A percentile compares a stretch with the other conserved stretches of the same genome.
Conservation (phyloP, 352 stramenopile genomes). For the Pythium utonaiense region DNA sequence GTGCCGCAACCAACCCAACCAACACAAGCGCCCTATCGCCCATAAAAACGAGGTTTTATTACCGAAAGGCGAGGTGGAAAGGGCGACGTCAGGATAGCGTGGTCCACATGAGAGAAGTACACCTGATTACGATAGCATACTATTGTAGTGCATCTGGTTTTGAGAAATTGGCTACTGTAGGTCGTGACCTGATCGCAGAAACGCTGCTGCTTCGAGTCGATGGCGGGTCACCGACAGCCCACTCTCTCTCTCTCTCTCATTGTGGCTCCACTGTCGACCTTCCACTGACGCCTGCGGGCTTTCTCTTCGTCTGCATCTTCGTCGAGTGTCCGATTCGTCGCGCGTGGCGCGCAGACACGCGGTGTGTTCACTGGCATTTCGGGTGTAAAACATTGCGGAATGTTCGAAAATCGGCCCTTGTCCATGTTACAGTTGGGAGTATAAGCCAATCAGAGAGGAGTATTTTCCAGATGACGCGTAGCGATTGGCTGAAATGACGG, state of each 20-base stretch:
- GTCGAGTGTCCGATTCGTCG: too few relatives aligned
- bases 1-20: conserved; percentile 16
- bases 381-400: conserved; percentile 13
- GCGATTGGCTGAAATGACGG: conserved; percentile 12
- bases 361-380: not conserved
- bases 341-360: not conserved
- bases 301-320: not conserved
- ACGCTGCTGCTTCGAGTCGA: too few relatives aligned
- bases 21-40: conserved; percentile 13
- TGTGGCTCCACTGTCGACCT: too few relatives aligned
- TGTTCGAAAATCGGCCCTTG: conserved; percentile 6
- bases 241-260: too few relatives aligned
- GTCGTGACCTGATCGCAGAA: too few relatives aligned
- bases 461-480: not conserved
- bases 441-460: conserved; percentile 10
- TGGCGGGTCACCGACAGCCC: too few relatives aligned
- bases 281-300: too few relatives aligned
- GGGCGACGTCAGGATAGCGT: not conserved
- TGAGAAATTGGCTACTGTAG: too few relatives aligned
- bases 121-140: too few relatives aligned
- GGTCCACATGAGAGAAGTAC: too few relatives aligned
- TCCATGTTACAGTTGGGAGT: conserved; percentile 10
- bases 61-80: too few relatives aligned
- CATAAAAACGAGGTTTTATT: conserved; percentile 10
- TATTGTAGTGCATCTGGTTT: too few relatives aligned